Evolutionary conservation across 2,329 filamentous ascomycete genomes (phyloP).

Genomic region (Parafenestella ontariensis): DNA sequence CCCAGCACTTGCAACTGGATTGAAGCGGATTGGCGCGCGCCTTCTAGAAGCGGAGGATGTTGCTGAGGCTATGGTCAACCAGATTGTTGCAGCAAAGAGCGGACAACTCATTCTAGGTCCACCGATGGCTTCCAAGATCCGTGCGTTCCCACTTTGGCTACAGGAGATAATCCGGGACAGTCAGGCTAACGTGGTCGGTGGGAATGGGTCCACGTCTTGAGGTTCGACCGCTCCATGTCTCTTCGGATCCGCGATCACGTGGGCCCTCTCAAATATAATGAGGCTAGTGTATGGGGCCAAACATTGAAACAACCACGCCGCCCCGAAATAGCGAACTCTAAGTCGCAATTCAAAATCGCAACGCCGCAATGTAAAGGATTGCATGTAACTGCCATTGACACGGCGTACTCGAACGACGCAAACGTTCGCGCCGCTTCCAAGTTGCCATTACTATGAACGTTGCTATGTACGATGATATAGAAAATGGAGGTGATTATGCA

Average conservation of each 20-base stretch:
- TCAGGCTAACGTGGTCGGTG: conserved; percentile 37
- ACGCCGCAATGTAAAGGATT: conserved; percentile 5
- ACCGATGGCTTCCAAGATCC: conserved; percentile 27
- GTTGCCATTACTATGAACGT: conserved; percentile 1
- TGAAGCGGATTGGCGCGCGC: conserved; percentile 39
- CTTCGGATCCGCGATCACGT: conserved; percentile 1
- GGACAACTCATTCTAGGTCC: conserved; percentile 52
- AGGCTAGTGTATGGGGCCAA: conserved; percentile 7
- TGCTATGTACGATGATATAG: not conserved
- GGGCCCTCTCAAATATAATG: not conserved
- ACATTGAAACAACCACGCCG: too few relatives aligned
- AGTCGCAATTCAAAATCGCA: not conserved
- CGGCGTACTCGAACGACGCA: not conserved
- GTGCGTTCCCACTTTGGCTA: conserved; percentile 43
- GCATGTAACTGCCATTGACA: not conserved
- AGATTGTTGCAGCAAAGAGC: conserved; percentile 51
- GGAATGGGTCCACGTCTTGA: conserved; percentile 33
- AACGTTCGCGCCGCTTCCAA: conserved; percentile 4
- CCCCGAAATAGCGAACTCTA: not conserved
- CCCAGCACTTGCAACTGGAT: conserved; percentile 32
- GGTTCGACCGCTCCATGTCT: conserved; percentile 13
- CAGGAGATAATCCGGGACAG: conserved; percentile 43
- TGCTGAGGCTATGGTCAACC: conserved; percentile 52
- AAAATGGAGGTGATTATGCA: not conserved
- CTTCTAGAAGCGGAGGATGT: conserved; percentile 52